Evolutionary conservation across 305 asterid genomes (phyloP), one percentile per base, ranked within the genome.

Genomic region (Petunia hybrid): DNA sequence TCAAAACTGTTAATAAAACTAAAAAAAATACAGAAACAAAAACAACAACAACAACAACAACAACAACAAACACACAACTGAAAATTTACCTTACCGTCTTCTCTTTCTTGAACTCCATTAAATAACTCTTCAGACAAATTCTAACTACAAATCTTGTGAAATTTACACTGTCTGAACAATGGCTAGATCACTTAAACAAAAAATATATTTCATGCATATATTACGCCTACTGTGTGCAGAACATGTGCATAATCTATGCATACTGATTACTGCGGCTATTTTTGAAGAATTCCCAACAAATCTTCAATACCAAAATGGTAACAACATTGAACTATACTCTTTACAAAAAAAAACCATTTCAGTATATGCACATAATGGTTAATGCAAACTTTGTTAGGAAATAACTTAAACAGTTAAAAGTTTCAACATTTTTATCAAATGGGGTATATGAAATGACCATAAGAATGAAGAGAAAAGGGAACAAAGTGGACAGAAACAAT

Each of bases 71-170:
- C 59, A 46, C 4, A 46, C 31, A 45, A 38, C 5, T 1, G 40
- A 8, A 66, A 13, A 46, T 51, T 78, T 78, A 91, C 97, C 97
- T 89, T 14, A 90, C 92, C 80, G 84, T 87, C 84, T 81, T 90
- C 66, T 84, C 94, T 86, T 83, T 84, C 84, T 83, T 86, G 84
- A 87, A 89, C 81, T 89, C 92, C 95, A 91, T 91, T 64, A 12
- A 22, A 22, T 51, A 79, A 46, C 8, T 35, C 43, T 43, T 5
- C 53, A 62, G 1, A 14, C 36, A 61, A 13, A 22, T 22, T 1
- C 31, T 22, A 22, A 22, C 64, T 59, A 59, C 6, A 59, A 59
- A 59, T 2, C 35, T 59, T 59, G 14, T 16, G 64, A 59, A 59
- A 59, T 35, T 59, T 59, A 13, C 64, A 22, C 31, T 22, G 31